These are phyloP conservation scores for Cyclotella distinguenda DNA, from an alignment of 108 stramenopile genomes.

Conservation along the genomic window DNA sequence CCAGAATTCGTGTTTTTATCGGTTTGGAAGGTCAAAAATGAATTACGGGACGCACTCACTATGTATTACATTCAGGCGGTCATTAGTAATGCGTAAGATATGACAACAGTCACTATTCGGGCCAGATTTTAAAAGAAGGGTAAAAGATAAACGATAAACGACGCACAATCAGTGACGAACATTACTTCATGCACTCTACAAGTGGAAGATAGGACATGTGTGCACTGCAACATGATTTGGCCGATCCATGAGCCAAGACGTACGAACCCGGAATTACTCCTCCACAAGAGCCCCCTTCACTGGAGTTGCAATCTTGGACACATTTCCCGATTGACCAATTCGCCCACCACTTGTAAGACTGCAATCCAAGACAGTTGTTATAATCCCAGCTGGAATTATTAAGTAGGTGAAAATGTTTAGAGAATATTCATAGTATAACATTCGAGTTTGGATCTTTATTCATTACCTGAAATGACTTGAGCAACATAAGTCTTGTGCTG, in stretches of 20 bases:
- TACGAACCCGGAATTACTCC: conserved; percentile 31
- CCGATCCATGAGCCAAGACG: conserved; percentile 15
- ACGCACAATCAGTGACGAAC: no score
- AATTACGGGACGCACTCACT: no score
- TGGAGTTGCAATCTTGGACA: conserved; percentile 33
- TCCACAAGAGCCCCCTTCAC: conserved; percentile 35
- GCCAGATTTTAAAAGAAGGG: no score
- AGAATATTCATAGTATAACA: neutral
- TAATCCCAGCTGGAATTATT: conserved; percentile 12
- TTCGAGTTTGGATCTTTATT: neutral
- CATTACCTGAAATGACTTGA: conserved; percentile 30
- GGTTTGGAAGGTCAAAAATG: no score
- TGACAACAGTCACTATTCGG: no score
- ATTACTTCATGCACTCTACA: conserved; percentile 4
- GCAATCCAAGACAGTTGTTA: conserved; percentile 26
- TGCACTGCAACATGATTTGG: conserved; percentile 24
- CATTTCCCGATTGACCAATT: conserved; percentile 41
- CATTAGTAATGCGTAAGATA: no score
- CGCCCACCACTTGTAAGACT: conserved; percentile 27
- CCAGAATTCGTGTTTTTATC: no score
- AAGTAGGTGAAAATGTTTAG: neutral
- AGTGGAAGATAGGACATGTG: conserved; percentile 36
- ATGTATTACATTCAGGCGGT: no score
- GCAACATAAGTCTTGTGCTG: conserved; percentile 20
- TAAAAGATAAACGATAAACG: no score